Evolutionary conservation across 225 moss, liverwort and hornwort genomes (phyloP).

Genomic region (Neckera pumila): DNA sequence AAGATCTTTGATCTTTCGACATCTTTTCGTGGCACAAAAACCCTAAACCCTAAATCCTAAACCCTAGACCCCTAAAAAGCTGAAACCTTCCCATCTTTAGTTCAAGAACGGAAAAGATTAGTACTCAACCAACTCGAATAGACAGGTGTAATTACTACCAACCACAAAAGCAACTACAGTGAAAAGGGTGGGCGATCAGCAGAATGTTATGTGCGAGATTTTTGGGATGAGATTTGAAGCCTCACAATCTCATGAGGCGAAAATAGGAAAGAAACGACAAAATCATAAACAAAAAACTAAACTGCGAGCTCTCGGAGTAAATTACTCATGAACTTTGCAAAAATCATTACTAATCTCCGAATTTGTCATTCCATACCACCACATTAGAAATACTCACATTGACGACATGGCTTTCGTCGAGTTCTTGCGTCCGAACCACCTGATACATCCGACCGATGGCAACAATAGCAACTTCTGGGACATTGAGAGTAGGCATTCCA

Average conservation of each 20-base stretch:
- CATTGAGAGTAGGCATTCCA: constrained; percentile 66
- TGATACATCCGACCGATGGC: constrained; percentile 79
- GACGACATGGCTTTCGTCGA: constrained; percentile 20
- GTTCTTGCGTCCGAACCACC: constrained; percentile 19
- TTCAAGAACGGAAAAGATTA: background rate
- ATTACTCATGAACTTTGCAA: background rate
- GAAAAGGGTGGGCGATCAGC: background rate
- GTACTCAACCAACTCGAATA: background rate
- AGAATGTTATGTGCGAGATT: background rate
- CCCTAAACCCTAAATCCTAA: no score
- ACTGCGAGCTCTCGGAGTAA: background rate
- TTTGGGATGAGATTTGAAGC: no score
- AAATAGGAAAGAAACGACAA: background rate
- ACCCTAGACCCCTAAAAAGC: no score
- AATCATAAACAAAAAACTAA: no score
- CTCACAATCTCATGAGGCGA: background rate
- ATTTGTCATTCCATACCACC: background rate
- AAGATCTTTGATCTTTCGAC: background rate
- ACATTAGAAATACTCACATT: constrained; percentile 27
- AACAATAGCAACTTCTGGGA: constrained; percentile 94
- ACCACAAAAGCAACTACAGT: background rate
- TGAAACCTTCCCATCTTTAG: background rate
- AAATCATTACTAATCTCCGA: background rate
- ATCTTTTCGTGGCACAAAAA: background rate
- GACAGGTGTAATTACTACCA: no score